Evolutionary conservation across 139 green algal species (phyloP).

Genomic region (Haematococcus lacustris): DNA sequence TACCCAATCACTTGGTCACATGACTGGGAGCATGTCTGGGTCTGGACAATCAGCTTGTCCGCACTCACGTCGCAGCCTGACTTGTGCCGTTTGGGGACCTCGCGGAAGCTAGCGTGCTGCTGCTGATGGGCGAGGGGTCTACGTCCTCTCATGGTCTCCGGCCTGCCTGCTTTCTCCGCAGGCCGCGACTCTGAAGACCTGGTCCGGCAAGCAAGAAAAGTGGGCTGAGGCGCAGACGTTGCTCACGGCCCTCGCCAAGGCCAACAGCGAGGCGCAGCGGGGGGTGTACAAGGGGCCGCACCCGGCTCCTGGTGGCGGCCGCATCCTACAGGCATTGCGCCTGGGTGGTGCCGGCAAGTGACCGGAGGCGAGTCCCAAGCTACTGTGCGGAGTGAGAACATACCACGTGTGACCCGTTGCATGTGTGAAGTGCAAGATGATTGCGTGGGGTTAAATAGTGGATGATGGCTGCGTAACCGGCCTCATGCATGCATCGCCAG

Average conservation of each 20-base stretch:
- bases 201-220: conserved; percentile 74
- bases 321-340: too few relatives aligned
- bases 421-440: too few relatives aligned
- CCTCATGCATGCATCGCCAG: too few relatives aligned
- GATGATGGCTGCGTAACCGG: too few relatives aligned
- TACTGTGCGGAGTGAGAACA: too few relatives aligned
- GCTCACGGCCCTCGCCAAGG: conserved; percentile 77
- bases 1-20: not conserved
- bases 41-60: not conserved
- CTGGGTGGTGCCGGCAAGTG: too few relatives aligned
- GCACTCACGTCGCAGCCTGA: not conserved
- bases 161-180: conserved; percentile 27
- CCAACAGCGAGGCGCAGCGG: conserved; percentile 86
- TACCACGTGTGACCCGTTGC: too few relatives aligned
- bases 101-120: not conserved
- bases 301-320: conserved; percentile 37
- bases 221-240: conserved; percentile 74
- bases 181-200: conserved; percentile 67
- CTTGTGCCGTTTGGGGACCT: not conserved
- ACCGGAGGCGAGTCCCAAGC: too few relatives aligned
- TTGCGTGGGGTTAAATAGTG: too few relatives aligned
- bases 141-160: not conserved
- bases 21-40: not conserved
- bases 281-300: conserved; percentile 49
- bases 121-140: not conserved